Base-by-base conservation (phyloP, 306 rosid genomes). In the Styphnolobium japonicum region DNA sequence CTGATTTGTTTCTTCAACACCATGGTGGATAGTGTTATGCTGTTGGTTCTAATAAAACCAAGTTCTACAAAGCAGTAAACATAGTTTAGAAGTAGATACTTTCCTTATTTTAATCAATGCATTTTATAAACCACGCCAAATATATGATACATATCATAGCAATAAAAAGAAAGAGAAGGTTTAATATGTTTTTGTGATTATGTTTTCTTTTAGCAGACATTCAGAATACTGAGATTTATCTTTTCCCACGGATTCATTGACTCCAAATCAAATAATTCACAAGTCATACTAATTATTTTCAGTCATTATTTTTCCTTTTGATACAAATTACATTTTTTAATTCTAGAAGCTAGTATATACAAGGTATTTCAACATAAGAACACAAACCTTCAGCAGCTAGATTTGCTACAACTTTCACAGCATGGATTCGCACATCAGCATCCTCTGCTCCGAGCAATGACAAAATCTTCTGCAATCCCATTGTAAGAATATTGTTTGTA, bases 381-480 rank as follows among this genome's bases (percentile, higher is more conserved):
- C 7, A 34, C 25, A 73, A 68, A 91, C 96, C 93, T 91, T 89
- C 96, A 49, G 93, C 96, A 45, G 96, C 96, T 46, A 89, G 90
- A 89, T 91, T 91, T 64, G 93, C 96, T 16, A 91, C 96, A 3
- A 89, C 96, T 89, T 91, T 89, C 79, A 91, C 93, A 74, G 96
- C 96, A 53, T 91, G 92, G 55, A 91, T 85, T 45, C 89, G 87
- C 62, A 91, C 93, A 73, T 87, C 96, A 33, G 86, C 81, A 81
- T 91, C 96, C 76, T 91, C 98, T 4, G 99, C 90, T 90, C 91
- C 99, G 76, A 96, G 97, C 88, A 96, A 89, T 49, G 99, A 96
- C 85, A 96, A 85, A 81, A 96, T 96, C 89, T 90, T 93, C 69
- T 96, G 98, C 91, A 96, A 90, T 84, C 99, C 99, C 90, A 96